Base-by-base conservation (phyloP, 345 rosid genomes). In the Moricandia moricandioides region DNA sequence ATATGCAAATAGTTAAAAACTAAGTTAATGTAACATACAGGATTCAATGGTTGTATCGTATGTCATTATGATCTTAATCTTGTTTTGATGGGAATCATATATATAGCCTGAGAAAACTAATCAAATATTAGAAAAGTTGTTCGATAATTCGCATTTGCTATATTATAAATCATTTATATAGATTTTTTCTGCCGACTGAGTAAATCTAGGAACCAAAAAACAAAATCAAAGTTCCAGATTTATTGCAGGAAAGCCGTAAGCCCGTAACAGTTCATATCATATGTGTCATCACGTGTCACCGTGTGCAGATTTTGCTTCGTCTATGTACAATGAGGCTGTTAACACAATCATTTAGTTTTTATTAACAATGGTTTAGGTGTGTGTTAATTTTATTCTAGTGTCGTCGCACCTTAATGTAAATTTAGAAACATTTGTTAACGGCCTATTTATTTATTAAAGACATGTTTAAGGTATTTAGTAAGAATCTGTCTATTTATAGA, bases 181-280 rank as follows among this genome's bases (percentile, higher is more conserved):
- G 73, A 14, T 49, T 75, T 37, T 37, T 61, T 35, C 34, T 62
- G 43, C 79, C 74, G 69, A 75, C 56, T 7, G 74, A 67, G 26
- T 67, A 47, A 75, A 68, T 61, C 39, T 24, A 60, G 73, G 68
- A 49, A 45, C 45, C 33, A 11, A 49, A 75, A 59, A 67, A n/a
- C 39, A 56, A 24, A 56, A 56, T 56, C 16, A 1, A 5, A 56
- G 26, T 26, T 6, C 33, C 33, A 56, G 57, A 62, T 51, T 51
- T 37, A 4, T 34, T 31, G 69, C 79, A 52, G 34, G 7, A 45
- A 51, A 21, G 27, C 56, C 39, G 69, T 69, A 68, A 74, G 16
- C 17, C 45, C 30, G 69, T 69, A 68, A 74, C 18, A 33, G 54
- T 66, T 74, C 34, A 65, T 65, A 56, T 64, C 30, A 64, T 52